A percentile compares a stretch with the other conserved stretches of the same genome.
These are phyloP conservation scores for Cubamyces lactineus DNA, from an alignment of 768 basidiomycete species.

Conservation along the genomic window DNA sequence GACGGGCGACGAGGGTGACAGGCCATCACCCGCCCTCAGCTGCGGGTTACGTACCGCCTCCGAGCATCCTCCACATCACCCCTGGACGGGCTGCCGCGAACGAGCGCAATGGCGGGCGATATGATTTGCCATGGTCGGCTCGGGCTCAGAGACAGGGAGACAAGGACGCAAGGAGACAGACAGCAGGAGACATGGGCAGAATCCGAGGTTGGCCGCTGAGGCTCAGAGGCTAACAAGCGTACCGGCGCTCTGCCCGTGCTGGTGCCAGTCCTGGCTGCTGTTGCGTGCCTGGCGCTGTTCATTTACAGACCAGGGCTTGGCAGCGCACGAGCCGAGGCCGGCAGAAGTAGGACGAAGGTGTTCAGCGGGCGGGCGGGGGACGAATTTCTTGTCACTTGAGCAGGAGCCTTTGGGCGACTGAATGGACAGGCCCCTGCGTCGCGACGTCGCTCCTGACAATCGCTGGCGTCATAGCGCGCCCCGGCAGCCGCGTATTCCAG, in stretches of 20 bases:
- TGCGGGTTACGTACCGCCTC: conserved; percentile 21
- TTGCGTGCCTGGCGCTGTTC: conserved; percentile 15
- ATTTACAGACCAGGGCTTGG: conserved; percentile 16
- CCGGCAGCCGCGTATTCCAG: conserved; percentile 18
- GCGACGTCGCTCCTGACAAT: conserved; percentile 2
- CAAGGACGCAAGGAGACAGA: no score
- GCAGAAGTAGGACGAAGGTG: conserved; percentile 11
- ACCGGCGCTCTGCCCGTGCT: background rate
- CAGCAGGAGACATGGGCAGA: background rate
- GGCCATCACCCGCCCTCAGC: conserved; percentile 7
- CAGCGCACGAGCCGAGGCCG: conserved; percentile 13
- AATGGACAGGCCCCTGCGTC: conserved; percentile 5
- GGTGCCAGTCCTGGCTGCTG: background rate
- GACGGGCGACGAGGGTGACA: conserved; percentile 4
- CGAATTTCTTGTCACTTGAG: conserved; percentile 23
- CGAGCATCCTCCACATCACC: conserved; percentile 4
- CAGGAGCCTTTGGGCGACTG: conserved; percentile 9
- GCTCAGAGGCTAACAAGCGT: conserved; percentile 1
- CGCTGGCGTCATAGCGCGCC: conserved; percentile 20
- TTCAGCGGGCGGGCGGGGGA: background rate
- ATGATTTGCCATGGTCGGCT: background rate
- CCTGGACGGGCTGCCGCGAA: conserved; percentile 4
- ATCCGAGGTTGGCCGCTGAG: background rate
- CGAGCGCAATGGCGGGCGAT: background rate
- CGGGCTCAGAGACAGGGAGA: no score